Percentiles rank a stretch among this genome's conserved stretches.
These are phyloP conservation scores for Tympanopsis confertula DNA, from an alignment of 2,329 filamentous ascomycete species.

Conservation along the genomic window DNA sequence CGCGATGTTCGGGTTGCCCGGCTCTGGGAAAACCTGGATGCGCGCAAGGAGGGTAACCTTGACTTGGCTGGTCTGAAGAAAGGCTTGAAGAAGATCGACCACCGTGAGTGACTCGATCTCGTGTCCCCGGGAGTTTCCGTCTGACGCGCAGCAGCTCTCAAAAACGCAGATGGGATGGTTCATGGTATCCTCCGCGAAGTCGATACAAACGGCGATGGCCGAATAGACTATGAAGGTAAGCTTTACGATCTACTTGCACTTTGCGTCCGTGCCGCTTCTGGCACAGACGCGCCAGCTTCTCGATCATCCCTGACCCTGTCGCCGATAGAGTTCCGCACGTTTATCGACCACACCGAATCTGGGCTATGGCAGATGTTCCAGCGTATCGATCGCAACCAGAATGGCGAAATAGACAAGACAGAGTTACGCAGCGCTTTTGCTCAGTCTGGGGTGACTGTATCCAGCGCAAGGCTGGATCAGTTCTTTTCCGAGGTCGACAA, in stretches of 20 bases:
- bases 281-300: too few relatives aligned
- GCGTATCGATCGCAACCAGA: slow-evolving; percentile 49
- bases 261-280: not conserved
- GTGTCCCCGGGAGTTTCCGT: not conserved
- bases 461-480: slow-evolving; percentile 45
- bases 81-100: slow-evolving; percentile 53
- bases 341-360: slow-evolving; percentile 51
- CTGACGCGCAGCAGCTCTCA: slow-evolving; percentile 34
- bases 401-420: slow-evolving; percentile 50
- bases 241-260: not conserved
- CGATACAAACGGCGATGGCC: slow-evolving; percentile 53
- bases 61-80: slow-evolving; percentile 50
- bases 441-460: slow-evolving; percentile 45
- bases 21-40: slow-evolving; percentile 51
- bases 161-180: slow-evolving; percentile 54
- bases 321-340: slow-evolving; percentile 54
- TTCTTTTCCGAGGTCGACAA: slow-evolving; percentile 56
- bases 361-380: slow-evolving; percentile 51
- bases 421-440: slow-evolving; percentile 48
- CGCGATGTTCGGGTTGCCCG: slow-evolving; percentile 45
- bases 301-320: too few relatives aligned
- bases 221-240: slow-evolving; percentile 49
- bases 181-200: slow-evolving; percentile 48
- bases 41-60: slow-evolving; percentile 43
- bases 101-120: slow-evolving; percentile 47